phyloP scores from a whole-genome alignment of 2,329 filamentous ascomycete genomes.

The Drechslerella dactyloides region DNA sequence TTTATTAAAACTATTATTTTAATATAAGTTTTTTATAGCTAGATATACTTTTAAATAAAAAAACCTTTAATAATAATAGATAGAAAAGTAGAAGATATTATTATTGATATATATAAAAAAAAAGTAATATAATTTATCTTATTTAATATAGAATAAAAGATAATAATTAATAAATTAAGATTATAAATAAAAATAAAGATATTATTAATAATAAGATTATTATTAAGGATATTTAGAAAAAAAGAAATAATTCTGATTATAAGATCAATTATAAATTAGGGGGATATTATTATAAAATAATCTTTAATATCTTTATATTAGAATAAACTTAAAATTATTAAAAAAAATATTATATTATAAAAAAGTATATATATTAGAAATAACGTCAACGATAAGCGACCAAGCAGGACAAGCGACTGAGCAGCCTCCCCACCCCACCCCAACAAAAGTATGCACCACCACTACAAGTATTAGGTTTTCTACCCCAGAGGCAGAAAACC shows the following conservation, averaged over 20 bases:
- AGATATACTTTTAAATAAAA: not conserved
- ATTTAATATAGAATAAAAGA: not conserved
- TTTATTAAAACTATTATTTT: not conserved
- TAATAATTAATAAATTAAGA: not conserved
- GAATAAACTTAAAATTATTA: slow-evolving; percentile 5
- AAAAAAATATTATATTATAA: not conserved
- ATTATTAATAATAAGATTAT: not conserved
- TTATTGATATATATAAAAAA: not conserved
- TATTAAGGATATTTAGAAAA: not conserved
- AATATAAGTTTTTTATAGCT: not conserved
- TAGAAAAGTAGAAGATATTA: not conserved
- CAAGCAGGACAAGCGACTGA: no score
- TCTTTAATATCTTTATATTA: not conserved
- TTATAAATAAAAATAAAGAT: not conserved
- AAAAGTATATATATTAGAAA: not conserved
- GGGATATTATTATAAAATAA: not conserved
- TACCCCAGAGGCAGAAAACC: no score
- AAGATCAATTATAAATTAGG: not conserved
- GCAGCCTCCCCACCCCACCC: no score
- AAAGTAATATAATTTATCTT: not conserved
- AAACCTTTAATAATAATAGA: not conserved
- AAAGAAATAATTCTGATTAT: not conserved
- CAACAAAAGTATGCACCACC: no score
- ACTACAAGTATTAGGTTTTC: no score
- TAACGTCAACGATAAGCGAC: no score